Base-by-base conservation (phyloP, 169 alveolate species). In the Eimeria praecox region DNA sequence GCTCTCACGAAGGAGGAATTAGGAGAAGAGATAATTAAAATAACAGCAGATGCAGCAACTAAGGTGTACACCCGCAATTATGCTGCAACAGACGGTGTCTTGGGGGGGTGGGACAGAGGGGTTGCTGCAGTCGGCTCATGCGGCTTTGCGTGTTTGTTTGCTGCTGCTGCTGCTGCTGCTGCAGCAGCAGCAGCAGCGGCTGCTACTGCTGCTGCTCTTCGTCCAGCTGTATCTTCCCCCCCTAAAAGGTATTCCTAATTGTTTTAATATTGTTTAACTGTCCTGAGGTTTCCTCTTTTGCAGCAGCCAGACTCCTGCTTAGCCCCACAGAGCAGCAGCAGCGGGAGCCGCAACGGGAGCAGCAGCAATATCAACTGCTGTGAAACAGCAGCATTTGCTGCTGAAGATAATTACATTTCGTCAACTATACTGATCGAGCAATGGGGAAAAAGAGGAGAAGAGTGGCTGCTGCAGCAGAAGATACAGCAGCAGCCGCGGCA, bases 71-170 rank as follows among this genome's bases (percentile, higher is more conserved):
- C 14, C 20, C 35, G 71, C 46, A 27, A 3, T 38, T 44, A 10
- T 20, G 90, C 71, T 33, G 71, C 16, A n/a, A 40, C 90, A 9
- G n/a, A 22, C 73, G 10, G 64, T 44, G 90, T 44, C 73, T 80
- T 49, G 90, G 73, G 64, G 90, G 8, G 44, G 33, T 80, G 69
- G 64, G 35, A 14, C 8, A 71, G 90, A 42, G 73, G 40, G 90
- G 64, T 49, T 27, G 90, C 90, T 80, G 87, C 87, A 10, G 90
- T 80, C 69, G 90, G 64, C 90, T 30, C 71, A 40, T 80, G 90
- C 71, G 90, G 49, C 90, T 80, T 49, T 20, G 90, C 90, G 90
- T 46, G 20, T 69, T 69, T 62, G 90, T 80, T 33, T 27, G 82
- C 40, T 71, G 82, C 24, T 2, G 40, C 49, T 20, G 46, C 46